phyloP scores from a whole-genome alignment of 495 filamentous ascomycete genomes.

The Lophiotrema nucula region DNA sequence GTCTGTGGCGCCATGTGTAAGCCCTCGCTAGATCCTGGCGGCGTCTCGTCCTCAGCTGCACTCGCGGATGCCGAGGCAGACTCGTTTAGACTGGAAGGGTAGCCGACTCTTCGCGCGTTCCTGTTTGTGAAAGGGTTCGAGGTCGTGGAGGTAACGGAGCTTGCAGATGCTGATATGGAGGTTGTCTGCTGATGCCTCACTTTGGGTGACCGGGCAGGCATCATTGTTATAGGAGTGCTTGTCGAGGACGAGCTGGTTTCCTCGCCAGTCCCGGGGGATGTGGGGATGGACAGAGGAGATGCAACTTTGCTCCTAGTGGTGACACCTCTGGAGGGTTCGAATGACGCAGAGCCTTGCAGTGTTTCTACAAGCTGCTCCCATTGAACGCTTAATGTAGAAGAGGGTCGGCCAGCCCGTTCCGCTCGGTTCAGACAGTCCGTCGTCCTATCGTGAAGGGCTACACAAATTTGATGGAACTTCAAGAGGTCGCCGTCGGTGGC shows the following conservation, averaged over 20 bases:
- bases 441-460: constrained; percentile 68
- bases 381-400: constrained; percentile 57
- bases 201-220: constrained; percentile 8
- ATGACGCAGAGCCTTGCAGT: constrained; percentile 41
- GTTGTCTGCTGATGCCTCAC: constrained; percentile 11
- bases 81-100: constrained; percentile 9
- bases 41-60: constrained; percentile 27
- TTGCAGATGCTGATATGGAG: constrained; percentile 25
- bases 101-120: not conserved
- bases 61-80: constrained; percentile 28
- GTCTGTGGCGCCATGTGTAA: constrained; percentile 19
- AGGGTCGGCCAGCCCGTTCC: constrained; percentile 69
- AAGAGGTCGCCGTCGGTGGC: constrained; percentile 61
- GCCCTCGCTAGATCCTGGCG: constrained; percentile 25
- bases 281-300: not conserved
- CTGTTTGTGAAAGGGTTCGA: constrained; percentile 20
- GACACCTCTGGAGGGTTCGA: constrained; percentile 15
- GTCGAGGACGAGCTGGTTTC: constrained; percentile 17
- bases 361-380: constrained; percentile 76
- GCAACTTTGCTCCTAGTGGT: constrained; percentile 14
- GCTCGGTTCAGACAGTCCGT: constrained; percentile 67
- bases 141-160: constrained; percentile 19
- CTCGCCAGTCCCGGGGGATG: constrained; percentile 13
- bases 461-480: constrained; percentile 73
- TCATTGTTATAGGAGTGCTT: constrained; percentile 32